These are phyloP conservation scores for Mycoemilia scoparia DNA, from an alignment of 192 early-diverging fungal genomes.

Conservation along the genomic window DNA sequence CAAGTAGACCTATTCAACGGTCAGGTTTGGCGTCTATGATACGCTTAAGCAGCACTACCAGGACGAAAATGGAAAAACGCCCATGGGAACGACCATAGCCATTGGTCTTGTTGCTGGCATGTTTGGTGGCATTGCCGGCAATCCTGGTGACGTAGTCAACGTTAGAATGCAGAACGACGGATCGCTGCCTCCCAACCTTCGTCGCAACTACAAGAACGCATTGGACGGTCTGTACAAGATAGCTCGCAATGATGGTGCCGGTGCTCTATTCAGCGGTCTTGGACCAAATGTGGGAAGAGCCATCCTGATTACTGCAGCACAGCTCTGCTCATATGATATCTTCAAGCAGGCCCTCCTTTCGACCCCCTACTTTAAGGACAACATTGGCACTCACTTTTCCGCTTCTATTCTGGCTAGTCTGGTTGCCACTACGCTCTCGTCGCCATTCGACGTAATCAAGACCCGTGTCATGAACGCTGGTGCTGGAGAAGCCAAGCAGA, in stretches of 20 bases:
- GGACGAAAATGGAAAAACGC: constrained; percentile 23
- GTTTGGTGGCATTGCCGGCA: constrained; percentile 49
- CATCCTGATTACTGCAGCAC: constrained; percentile 61
- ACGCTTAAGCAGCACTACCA: constrained; percentile 36
- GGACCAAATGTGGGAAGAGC: constrained; percentile 82
- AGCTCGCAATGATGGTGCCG: constrained; percentile 51
- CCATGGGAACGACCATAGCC: constrained; percentile 21
- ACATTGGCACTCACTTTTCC: constrained; percentile 43
- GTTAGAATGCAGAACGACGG: constrained; percentile 72
- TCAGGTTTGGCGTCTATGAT: constrained; percentile 62
- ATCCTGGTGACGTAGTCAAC: constrained; percentile 65
- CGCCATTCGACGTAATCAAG: constrained; percentile 69
- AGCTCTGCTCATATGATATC: constrained; percentile 56
- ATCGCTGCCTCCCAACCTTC: constrained; percentile 35
- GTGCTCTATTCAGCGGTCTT: constrained; percentile 70
- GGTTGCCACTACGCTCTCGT: constrained; percentile 54
- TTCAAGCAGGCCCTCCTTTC: constrained; percentile 54
- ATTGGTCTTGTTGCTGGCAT: constrained; percentile 20
- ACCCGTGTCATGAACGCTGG: constrained; percentile 68
- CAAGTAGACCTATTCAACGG: constrained; percentile 68
- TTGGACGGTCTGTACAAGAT: constrained; percentile 58
- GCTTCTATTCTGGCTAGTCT: constrained; percentile 56
- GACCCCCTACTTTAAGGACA: constrained; percentile 40
- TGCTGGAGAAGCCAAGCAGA: constrained; percentile 14
- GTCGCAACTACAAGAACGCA: constrained; percentile 58